These are phyloP conservation scores for Trifolium repens DNA, from an alignment of 306 rosid species.

Conservation along the genomic window DNA sequence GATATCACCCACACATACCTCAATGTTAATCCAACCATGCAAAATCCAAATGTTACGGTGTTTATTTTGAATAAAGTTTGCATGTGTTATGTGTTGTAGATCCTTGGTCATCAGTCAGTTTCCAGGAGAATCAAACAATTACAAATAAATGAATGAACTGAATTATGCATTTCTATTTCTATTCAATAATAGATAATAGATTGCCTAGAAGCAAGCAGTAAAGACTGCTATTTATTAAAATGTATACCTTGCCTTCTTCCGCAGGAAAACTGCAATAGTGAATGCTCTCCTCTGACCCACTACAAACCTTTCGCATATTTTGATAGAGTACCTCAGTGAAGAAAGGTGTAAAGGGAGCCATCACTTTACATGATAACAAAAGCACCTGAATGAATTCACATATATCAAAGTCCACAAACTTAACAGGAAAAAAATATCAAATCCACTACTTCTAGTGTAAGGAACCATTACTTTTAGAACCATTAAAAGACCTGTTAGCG, in stretches of 20 bases:
- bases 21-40: constrained; percentile 5
- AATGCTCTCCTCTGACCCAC: constrained; percentile 78
- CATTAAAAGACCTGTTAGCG: constrained; percentile 1
- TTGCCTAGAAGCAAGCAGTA: constrained; percentile 3
- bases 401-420: constrained; percentile 15
- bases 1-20: constrained; percentile 7
- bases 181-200: neutral
- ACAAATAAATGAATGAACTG: constrained; percentile 12
- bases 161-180: constrained; percentile 13
- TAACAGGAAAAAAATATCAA: no score
- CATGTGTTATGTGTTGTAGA: neutral
- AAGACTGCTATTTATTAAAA: neutral
- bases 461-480: constrained; percentile 27
- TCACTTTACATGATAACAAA: constrained; percentile 87
- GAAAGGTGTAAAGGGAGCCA: constrained; percentile 99
- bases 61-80: constrained; percentile 6
- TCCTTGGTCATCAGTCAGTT: neutral
- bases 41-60: neutral
- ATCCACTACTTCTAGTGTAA: neutral
- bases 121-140: constrained; percentile 13
- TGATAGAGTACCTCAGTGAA: constrained; percentile 94
- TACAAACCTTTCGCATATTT: constrained; percentile 80
- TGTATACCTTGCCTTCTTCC: constrained; percentile 77
- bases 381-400: constrained; percentile 70
- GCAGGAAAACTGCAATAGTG: constrained; percentile 85